Evolutionary conservation across 2,329 filamentous ascomycete genomes (phyloP), one percentile per base, ranked within the genome.

Genomic region (Hirsutella minnesotensis): DNA sequence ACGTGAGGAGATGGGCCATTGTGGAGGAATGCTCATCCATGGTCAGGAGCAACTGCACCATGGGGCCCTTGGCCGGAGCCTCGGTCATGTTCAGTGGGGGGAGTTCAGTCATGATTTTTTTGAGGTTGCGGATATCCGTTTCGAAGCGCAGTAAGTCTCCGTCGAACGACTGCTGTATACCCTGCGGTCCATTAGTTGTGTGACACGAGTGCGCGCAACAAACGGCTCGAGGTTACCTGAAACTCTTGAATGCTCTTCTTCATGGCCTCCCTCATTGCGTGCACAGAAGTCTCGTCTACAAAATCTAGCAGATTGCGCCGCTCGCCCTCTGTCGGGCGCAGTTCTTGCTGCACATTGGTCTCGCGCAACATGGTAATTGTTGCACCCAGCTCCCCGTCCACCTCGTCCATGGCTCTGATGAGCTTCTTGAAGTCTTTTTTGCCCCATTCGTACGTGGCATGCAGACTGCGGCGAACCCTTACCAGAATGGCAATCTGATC

Each of bases 1-100:
- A 87, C 44, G 86, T 77, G 2, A 96, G 75, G 5, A 87, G 73
- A 44, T 81, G 73, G 5, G 89, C 90, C 79, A 94, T 90, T 53
- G 81, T 79, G 48, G 85, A 80, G 0, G 89, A 89, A 51, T 90
- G 80, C 13, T 70, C 70, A 49, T 89, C 79, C 30, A 94, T 71
- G 3, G 70, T 68, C 24, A 72, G 65, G n/a, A 86, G 66, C 35
- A 79, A 66, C 4, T 70, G 63, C 3, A 72, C 64, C 37, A 80
- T 68, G 1, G 69, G 63, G 3, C 46, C 39, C n/a, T 45, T 48
- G 9, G 40, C 39, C 12, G 42, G 41, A 3, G 49, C 46, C 8
- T 56, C 59, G 39, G 65, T 58, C 3, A 56, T 47, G 16, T 55
- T 49, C 10, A 55, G 57, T 20, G 54, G 57, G 12, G 59, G 64